phyloP scores from a whole-genome alignment of 2,329 filamentous ascomycete species.

The Alternaria sp. region DNA sequence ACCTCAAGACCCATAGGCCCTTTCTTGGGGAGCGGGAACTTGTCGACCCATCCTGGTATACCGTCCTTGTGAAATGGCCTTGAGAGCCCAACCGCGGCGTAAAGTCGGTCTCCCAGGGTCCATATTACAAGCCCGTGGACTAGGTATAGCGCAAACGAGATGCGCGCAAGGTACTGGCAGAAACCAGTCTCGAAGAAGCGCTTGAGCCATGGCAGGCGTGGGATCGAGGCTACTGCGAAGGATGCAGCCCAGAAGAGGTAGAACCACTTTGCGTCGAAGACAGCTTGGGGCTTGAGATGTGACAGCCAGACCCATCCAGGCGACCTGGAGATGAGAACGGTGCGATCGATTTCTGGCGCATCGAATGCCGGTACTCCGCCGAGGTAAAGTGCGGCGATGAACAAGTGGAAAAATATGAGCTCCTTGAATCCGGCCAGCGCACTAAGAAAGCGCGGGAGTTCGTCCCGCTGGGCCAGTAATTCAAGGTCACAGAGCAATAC shows the following conservation, averaged over 20 bases:
- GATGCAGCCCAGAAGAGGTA: conserved; percentile 70
- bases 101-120: conserved; percentile 65
- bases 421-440: conserved; percentile 62
- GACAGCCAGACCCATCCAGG: conserved; percentile 70
- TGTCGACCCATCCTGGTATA: conserved; percentile 66
- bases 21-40: conserved; percentile 62
- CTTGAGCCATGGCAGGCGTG: conserved; percentile 63
- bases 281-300: conserved; percentile 70
- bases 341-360: conserved; percentile 51
- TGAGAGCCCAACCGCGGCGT: conserved; percentile 67
- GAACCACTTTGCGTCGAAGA: conserved; percentile 74
- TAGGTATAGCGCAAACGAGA: conserved; percentile 68
- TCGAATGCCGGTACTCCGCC: conserved; percentile 68
- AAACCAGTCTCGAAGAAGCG: conserved; percentile 58
- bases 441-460: conserved; percentile 57
- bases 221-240: conserved; percentile 64
- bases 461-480: conserved; percentile 37
- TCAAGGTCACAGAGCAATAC: conserved; percentile 51
- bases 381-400: conserved; percentile 64
- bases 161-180: conserved; percentile 65
- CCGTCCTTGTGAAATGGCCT: conserved; percentile 60
- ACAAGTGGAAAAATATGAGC: conserved; percentile 50
- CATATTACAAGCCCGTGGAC: conserved; percentile 62
- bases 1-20: conserved; percentile 67
- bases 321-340: conserved; percentile 58